Evolutionary conservation across 495 filamentous ascomycete species (phyloP), one percentile per base, ranked within the genome.

Genomic region (Aspergillus bridgeri): DNA sequence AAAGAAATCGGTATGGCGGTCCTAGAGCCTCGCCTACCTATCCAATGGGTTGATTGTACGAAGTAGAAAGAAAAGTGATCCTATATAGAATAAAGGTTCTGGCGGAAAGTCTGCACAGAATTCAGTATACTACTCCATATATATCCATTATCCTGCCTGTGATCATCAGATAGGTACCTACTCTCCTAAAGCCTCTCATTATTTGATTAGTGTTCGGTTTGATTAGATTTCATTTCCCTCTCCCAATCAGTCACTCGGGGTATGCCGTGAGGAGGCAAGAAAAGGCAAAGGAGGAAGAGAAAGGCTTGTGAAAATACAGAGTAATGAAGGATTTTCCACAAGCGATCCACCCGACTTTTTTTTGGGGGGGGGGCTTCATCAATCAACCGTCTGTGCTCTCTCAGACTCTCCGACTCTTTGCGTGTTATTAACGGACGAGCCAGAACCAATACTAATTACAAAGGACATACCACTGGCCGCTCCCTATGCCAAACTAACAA

Each of bases 381-480:
- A n/a, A 50, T 17, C 27, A 60, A n/a, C n/a, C n/a, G n/a, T 56
- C 56, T 25, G 52, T 38, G 33, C 8, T 38, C 13, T 38, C 33
- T 38, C 33, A n/a, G n/a, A n/a, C n/a, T n/a, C n/a, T n/a, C n/a
- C n/a, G n/a, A n/a, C n/a, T n/a, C n/a, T n/a, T n/a, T n/a, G n/a
- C 17, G 33, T 38, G 13, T 38, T 38, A 15, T 4, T 15, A 4
- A 38, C 7, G 17, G 33, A 38, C 9, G 3, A 38, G 33, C 33
- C 13, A 38, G 33, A 38, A 15, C 33, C 56, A 25, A 51, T 42
- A 46, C 52, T 17, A 13, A 15, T 38, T 38, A 38, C 33, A 38
- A 13, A 8, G 33, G 5, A 38, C 5, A 38, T 38, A 38, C 33
- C 33, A 11, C 9, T 15, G 33, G 9, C 33, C 33, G 13, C n/a